Evolutionary conservation across 1,284 basidiomycete species (phyloP), one percentile per base, ranked within the genome.

Genomic region (Naganishia albida): DNA sequence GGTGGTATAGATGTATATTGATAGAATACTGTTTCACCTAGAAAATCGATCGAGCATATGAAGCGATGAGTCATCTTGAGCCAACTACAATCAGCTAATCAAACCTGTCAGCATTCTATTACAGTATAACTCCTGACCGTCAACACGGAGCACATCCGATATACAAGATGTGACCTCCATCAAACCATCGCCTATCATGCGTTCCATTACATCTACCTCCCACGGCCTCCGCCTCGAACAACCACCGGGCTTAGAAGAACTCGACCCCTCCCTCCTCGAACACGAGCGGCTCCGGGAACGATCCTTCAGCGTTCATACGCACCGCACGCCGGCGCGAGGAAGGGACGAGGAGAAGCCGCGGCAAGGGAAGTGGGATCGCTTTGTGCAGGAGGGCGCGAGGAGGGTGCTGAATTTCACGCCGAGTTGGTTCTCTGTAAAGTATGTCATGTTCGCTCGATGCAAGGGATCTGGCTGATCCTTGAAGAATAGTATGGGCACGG

Each of bases 401-500:
- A 54, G 63, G 38, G 50, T 59, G 38, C 23, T 65, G 46, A 59
- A 65, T 28, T 65, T 65, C 26, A 59, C 64, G n/a, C 64, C 64
- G 40, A 51, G 49, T 52, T 65, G 64, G 64, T 65, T 65, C 44
- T 65, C 64, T 7, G 64, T 60, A 44, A 65, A 65, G 57, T 54
- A 20, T 18, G 50, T 49, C 12, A 3, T 25, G 26, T 26, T 34
- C 23, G 8, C 18, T 4, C 38, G 20, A 7, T 28, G 50, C 18
- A 16, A 23, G 10, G 20, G 13, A 25, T 0, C 2, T 15, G 28
- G 34, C 8, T 26, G 40, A 25, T 30, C 26, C 10, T 3, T 60
- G 8, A 15, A 10, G 26, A 4, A 43, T 50, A 79, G 72, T 62
- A 80, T 82, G 81, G 81, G 82, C 1, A 82, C 81, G 0, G 81